These are phyloP conservation scores for Umbelopsis sp. DNA, from an alignment of 192 early-diverging fungal genomes.

Conservation along the genomic window DNA sequence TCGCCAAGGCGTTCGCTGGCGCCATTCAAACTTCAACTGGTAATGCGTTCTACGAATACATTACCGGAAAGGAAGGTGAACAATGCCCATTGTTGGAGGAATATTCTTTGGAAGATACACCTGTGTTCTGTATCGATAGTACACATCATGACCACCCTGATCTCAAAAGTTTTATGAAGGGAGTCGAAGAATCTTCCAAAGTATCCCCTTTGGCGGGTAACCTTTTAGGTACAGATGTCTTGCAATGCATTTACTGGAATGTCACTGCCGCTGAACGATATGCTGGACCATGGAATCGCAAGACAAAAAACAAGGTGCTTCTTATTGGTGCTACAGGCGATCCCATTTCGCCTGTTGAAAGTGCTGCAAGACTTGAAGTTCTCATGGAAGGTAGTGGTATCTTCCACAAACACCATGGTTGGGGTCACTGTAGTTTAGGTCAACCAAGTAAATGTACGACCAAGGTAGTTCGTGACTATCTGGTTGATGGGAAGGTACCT, in stretches of 20 bases:
- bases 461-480: constrained; percentile 25
- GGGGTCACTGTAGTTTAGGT: constrained; percentile 41
- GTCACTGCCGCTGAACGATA: constrained; percentile 38
- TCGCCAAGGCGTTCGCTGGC: background rate
- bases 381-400: constrained; percentile 38
- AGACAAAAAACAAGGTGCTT: constrained; percentile 29
- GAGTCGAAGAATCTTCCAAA: background rate
- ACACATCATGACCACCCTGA: background rate
- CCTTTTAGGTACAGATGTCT: background rate
- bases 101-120: background rate
- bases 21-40: background rate
- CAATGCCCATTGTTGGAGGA: background rate
- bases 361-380: constrained; percentile 17
- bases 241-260: constrained; percentile 32
- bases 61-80: background rate
- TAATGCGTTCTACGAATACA: background rate
- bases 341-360: constrained; percentile 44
- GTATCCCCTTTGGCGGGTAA: background rate
- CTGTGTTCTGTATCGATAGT: constrained; percentile 6
- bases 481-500: constrained; percentile 17
- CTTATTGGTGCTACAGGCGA: constrained; percentile 45
- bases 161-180: background rate
- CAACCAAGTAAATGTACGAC: constrained; percentile 40
- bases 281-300: constrained; percentile 48
- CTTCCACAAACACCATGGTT: constrained; percentile 37